Conservation (phyloP, 2,329 filamentous ascomycete genomes). For the Epichloe glyceriae region DNA sequence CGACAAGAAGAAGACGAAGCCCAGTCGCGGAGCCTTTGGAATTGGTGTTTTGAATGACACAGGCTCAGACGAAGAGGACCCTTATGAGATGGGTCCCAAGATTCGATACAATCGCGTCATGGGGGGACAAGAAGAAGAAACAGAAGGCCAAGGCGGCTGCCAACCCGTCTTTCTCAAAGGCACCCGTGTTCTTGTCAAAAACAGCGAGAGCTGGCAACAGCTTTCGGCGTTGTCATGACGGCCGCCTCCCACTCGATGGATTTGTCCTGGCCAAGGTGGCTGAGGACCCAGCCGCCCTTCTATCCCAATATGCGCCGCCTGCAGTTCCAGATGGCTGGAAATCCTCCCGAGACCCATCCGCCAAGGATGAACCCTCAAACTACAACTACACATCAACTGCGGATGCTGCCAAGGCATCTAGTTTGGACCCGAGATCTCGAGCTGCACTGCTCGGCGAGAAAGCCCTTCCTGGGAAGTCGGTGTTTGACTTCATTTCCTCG, state of each 20-base stretch:
- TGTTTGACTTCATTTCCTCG: conserved; percentile 84
- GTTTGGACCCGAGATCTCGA: conserved; percentile 61
- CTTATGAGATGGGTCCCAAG: conserved; percentile 80
- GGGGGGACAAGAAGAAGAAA: conserved; percentile 72
- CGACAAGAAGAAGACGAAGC: conserved; percentile 37
- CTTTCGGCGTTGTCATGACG: conserved; percentile 63
- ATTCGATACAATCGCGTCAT: conserved; percentile 78
- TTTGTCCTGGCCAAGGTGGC: conserved; percentile 56
- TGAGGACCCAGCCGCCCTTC: conserved; percentile 20
- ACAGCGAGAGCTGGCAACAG: conserved; percentile 16
- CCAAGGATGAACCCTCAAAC: conserved; percentile 3
- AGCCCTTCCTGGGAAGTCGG: conserved; percentile 71
- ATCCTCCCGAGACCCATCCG: conserved; percentile 35
- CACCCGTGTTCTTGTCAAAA: conserved; percentile 65
- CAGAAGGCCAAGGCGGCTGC: conserved; percentile 35
- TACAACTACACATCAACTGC: conserved; percentile 55
- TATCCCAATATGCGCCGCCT: conserved; percentile 45
- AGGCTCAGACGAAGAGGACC: conserved; percentile 89
- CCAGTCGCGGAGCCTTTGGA: conserved; percentile 57
- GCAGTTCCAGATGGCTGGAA: conserved; percentile 63
- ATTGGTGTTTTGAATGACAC: conserved; percentile 85
- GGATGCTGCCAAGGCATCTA: conserved; percentile 66
- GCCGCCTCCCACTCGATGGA: conserved; percentile 63
- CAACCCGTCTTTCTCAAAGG: conserved; percentile 52
- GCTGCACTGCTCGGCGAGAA: conserved; percentile 72